These are phyloP conservation scores for Fonsecaea monophora DNA, from an alignment of 2,329 filamentous ascomycete species.

Conservation along the genomic window DNA sequence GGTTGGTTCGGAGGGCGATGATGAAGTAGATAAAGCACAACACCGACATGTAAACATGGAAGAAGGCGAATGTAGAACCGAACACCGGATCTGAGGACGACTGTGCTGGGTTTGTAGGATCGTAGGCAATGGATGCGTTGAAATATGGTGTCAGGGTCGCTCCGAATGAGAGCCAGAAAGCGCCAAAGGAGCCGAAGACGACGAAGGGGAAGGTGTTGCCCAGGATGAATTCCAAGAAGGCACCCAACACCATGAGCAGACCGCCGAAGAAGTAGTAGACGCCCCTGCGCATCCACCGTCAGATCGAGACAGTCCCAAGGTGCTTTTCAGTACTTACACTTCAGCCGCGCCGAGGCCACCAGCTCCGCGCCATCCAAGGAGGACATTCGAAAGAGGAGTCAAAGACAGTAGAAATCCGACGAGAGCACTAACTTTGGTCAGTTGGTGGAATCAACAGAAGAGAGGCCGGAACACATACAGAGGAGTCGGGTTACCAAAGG, in stretches of 20 bases:
- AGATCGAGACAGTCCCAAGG: conserved; percentile 3
- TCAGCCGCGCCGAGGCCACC: conserved; percentile 57
- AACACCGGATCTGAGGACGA: conserved; percentile 39
- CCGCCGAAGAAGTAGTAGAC: conserved; percentile 48
- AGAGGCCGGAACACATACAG: conserved; percentile 39
- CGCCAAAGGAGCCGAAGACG: conserved; percentile 57
- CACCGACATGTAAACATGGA: conserved; percentile 70
- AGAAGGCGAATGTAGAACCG: conserved; percentile 57
- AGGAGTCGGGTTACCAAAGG: conserved; percentile 46
- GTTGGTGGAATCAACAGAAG: not conserved
- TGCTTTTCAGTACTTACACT: conserved; percentile 27
- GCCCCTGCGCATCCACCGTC: conserved; percentile 32
- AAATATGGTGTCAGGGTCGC: conserved; percentile 62
- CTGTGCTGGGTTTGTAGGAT: conserved; percentile 40
- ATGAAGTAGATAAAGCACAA: conserved; percentile 71
- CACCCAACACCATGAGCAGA: conserved; percentile 44
- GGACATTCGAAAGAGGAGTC: conserved; percentile 60
- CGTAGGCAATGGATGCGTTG: conserved; percentile 54
- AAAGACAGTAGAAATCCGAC: conserved; percentile 60
- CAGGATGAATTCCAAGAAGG: conserved; percentile 47
- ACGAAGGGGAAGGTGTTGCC: conserved; percentile 63
- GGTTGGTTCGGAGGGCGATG: conserved; percentile 73
- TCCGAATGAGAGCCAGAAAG: conserved; percentile 65
- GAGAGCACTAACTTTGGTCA: conserved; percentile 32
- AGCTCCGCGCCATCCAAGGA: conserved; percentile 67